Base-by-base conservation (phyloP, 75 land plant genomes). In the Sequoia sempervirens region DNA sequence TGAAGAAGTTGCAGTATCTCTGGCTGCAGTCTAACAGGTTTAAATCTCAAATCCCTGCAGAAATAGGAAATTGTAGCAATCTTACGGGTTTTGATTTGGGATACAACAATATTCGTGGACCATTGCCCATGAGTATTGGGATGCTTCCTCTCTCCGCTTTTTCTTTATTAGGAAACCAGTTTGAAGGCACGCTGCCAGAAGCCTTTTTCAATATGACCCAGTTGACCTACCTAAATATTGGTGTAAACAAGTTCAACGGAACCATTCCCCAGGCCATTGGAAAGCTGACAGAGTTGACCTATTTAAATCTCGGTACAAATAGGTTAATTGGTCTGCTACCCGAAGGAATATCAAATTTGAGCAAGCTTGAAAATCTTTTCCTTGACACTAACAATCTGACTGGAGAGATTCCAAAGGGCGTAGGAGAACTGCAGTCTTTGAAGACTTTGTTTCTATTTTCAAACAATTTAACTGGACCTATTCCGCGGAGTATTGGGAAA, bases 301-400 rank as follows among this genome's bases (percentile, higher is more conserved):
- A 86, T 46, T 84, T 94, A 0, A 68, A 88, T 82, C 88, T 95
- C 15, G 87, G 92, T 79, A 76, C 83, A 66, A 95, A 93, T 64
- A 15, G 81, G 75, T 85, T 95, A 45, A 93, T 89, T n/a, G 97
- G 97, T 26, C 40, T 82, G 2, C 81, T 93, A 82, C 95, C 97
- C 15, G 68, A 69, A 5, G 81, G 85, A 10, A 84, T 93, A 69
- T 84, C 90, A 4, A 53, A 28, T 56, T 12, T 94, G 87, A 61
- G 64, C 38, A 30, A 69, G 2, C 82, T 95, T 20, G 46, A 82
- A 20, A 32, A 41, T 15, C 54, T 95, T 38, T 84, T 54, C 79
- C 74, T 95, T 85, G 85, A 86, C 66, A 90, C 87, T n/a, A 95
- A 95, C 61, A 64, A 68, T 15, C 84, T 93, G 26, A 87, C 89